These are phyloP conservation scores for Trichothecium sympodiale DNA, from an alignment of 2,329 filamentous ascomycete species.

Conservation along the genomic window DNA sequence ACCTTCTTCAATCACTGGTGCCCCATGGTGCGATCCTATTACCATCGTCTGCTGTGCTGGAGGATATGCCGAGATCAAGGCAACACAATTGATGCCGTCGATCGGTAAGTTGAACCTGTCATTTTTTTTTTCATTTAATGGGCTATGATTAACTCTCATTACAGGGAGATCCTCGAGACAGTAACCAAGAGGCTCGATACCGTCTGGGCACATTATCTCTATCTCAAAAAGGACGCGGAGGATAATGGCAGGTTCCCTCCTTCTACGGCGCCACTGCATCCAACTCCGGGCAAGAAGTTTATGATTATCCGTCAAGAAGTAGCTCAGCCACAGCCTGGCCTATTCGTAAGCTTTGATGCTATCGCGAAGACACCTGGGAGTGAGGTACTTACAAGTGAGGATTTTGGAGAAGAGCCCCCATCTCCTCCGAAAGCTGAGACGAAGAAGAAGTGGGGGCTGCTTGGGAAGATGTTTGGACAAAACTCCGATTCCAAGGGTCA, in stretches of 20 bases:
- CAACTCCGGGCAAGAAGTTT: slow-evolving; percentile 74
- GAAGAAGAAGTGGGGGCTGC: slow-evolving; percentile 52
- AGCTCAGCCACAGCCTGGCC: slow-evolving; percentile 32
- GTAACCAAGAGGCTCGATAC: slow-evolving; percentile 58
- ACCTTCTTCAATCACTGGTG: slow-evolving; percentile 89
- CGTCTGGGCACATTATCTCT: slow-evolving; percentile 71
- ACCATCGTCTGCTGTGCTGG: slow-evolving; percentile 85
- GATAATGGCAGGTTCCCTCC: slow-evolving; percentile 42
- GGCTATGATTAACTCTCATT: slow-evolving; percentile 12
- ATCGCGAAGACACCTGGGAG: slow-evolving; percentile 19
- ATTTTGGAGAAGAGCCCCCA: slow-evolving; percentile 12
- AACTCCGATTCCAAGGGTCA: slow-evolving; percentile 6
- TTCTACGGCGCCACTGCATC: slow-evolving; percentile 71
- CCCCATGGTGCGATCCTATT: slow-evolving; percentile 89
- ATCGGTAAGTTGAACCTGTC: slow-evolving; percentile 44
- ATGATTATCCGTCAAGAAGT: slow-evolving; percentile 79
- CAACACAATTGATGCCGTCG: slow-evolving; percentile 44
- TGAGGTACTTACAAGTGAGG: slow-evolving; percentile 12
- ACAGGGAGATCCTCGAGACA: slow-evolving; percentile 56
- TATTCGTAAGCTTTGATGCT: slow-evolving; percentile 39
- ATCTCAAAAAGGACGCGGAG: slow-evolving; percentile 58
- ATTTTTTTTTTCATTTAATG: not conserved
- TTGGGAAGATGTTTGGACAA: slow-evolving; percentile 50
- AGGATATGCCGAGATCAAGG: slow-evolving; percentile 69
- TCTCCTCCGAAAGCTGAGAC: slow-evolving; percentile 21